Evolutionary conservation across 768 basidiomycete genomes (phyloP), one percentile per base, ranked within the genome.

Genomic region (Udeniomyces megalosporus): DNA sequence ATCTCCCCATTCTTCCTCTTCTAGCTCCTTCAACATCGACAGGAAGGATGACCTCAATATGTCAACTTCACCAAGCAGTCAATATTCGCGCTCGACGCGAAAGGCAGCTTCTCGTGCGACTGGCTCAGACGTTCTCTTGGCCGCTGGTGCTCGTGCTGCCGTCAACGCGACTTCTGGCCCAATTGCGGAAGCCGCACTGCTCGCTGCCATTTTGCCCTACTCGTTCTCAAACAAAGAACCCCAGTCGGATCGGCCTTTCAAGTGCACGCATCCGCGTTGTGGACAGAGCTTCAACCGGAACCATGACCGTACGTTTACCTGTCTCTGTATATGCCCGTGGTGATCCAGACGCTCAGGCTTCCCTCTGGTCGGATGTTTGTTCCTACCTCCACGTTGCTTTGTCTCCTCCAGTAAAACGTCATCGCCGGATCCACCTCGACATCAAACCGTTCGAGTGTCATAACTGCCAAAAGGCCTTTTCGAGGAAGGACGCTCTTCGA

Each of bases 401-500:
- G n/a, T n/a, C n/a, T n/a, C n/a, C n/a, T n/a, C n/a, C n/a, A n/a
- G n/a, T n/a, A n/a, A 75, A 75, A 57, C 67, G 74, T 45, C 74
- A 74, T 61, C 71, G 72, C 66, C 66, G 71, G 49, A 74, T 75
- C 15, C 74, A 75, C 52, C 64, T 74, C 28, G 69, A 66, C 29
- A 70, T 73, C 50, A 75, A 75, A 61, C 73, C 74, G 24, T 75
- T 72, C 54, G 68, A 69, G 1, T 75, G 74, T 59, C 69, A 69
- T 56, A 70, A 71, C 60, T 75, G 74, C 58, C 70, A 71, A 44
- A 75, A 73, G 66, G 70, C 71, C 67, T 74, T 75, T 65, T 74
- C 74, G 31, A 68, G 74, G 22, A 73, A 73, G 57, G 74, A 75
- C 44, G 74, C 74, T 2, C 64, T 75, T 29, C 66, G 71, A 52